Percentiles rank a stretch among this genome's conserved stretches.
Evolutionary conservation across 2,329 filamentous ascomycete genomes (phyloP).

Genomic region (Nemania sp.): DNA sequence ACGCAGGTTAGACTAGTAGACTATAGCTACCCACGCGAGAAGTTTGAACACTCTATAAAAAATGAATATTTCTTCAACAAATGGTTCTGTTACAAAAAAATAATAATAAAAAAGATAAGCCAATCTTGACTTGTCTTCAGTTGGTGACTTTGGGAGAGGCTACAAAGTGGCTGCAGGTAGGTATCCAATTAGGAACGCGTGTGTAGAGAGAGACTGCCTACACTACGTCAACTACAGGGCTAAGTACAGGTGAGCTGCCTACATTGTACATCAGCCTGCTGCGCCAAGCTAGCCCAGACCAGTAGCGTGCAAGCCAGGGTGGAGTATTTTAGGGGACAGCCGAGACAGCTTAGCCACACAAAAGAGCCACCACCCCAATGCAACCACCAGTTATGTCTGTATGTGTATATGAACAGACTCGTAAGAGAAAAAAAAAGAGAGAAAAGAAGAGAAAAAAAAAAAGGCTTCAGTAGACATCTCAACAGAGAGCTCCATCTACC

Average conservation of each 20-base stretch:
- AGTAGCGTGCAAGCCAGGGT: neutral
- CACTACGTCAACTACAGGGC: slow-evolving; percentile 19
- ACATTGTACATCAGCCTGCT: slow-evolving; percentile 18
- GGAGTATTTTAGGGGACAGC: neutral
- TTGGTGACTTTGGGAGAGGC: neutral
- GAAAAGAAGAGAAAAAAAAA: too few relatives aligned
- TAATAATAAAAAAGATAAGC: neutral
- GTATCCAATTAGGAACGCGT: slow-evolving; percentile 4
- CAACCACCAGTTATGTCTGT: too few relatives aligned
- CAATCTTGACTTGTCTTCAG: neutral
- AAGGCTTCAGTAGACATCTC: too few relatives aligned
- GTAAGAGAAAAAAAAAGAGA: too few relatives aligned
- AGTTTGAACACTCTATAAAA: neutral
- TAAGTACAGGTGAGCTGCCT: neutral
- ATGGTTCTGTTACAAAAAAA: neutral
- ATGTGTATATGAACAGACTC: too few relatives aligned
- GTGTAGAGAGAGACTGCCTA: slow-evolving; percentile 15
- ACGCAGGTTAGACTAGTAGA: neutral
- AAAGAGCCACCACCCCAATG: neutral
- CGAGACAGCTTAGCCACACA: neutral
- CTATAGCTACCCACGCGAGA: neutral
- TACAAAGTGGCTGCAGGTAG: neutral
- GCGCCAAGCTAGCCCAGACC: slow-evolving; percentile 20
- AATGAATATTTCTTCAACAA: neutral
- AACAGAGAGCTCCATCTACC: too few relatives aligned